These are phyloP conservation scores for Waltergamsia citrina DNA, from an alignment of 2,329 filamentous ascomycete genomes.

Conservation along the genomic window DNA sequence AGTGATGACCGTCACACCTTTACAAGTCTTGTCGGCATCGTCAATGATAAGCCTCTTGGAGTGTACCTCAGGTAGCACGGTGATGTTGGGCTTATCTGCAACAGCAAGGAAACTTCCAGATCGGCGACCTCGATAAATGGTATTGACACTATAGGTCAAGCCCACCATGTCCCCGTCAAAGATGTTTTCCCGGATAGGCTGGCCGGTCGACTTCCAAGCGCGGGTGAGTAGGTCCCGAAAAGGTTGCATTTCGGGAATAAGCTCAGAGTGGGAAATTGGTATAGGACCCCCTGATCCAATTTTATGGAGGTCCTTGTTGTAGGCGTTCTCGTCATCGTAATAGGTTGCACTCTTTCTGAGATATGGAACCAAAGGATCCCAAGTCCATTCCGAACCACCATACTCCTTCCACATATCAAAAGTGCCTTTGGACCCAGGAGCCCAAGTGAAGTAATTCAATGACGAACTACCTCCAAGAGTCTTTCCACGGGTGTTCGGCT, in stretches of 20 bases:
- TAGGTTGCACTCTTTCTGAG: slow-evolving; percentile 48
- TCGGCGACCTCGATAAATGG: slow-evolving; percentile 47
- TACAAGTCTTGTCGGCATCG: slow-evolving; percentile 21
- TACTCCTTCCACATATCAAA: slow-evolving; percentile 64
- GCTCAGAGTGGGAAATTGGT: slow-evolving; percentile 42
- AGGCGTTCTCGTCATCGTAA: slow-evolving; percentile 41
- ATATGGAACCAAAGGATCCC: slow-evolving; percentile 39
- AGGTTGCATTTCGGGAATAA: slow-evolving; percentile 38
- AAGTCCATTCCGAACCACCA: slow-evolving; percentile 59
- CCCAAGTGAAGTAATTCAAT: slow-evolving; percentile 57
- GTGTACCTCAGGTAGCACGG: slow-evolving; percentile 33
- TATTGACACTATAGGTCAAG: slow-evolving; percentile 41
- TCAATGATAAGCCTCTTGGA: slow-evolving; percentile 47
- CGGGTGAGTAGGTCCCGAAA: slow-evolving; percentile 40
- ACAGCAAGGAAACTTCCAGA: slow-evolving; percentile 42
- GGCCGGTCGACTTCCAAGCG: slow-evolving; percentile 44
- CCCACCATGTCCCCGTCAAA: slow-evolving; percentile 46
- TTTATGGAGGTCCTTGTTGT: slow-evolving; percentile 33
- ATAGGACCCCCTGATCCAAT: slow-evolving; percentile 43
- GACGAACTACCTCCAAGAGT: slow-evolving; percentile 47
- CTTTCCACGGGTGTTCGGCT: slow-evolving; percentile 53
- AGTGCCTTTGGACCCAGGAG: slow-evolving; percentile 45
- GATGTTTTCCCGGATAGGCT: slow-evolving; percentile 41
- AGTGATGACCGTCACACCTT: slow-evolving; percentile 36
- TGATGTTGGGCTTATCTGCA: slow-evolving; percentile 43